Evolutionary conservation across 208 protist species (phyloP).

Genomic region (Leishmania major): DNA sequence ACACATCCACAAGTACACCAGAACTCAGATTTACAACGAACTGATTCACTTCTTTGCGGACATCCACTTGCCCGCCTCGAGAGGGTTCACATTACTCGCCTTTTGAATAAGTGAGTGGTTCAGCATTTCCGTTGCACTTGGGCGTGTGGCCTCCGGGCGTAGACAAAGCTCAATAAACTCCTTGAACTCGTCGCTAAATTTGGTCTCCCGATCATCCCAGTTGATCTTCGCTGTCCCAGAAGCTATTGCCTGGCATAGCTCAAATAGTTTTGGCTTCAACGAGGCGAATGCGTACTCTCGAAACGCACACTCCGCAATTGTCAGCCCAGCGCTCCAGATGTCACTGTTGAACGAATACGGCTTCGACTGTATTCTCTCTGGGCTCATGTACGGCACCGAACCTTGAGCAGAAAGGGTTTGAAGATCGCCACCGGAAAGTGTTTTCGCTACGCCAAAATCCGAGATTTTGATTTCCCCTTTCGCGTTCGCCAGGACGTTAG

Average conservation of each 20-base stretch:
- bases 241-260: slow-evolving; percentile 83
- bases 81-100: slow-evolving; percentile 54
- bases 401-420: slow-evolving; percentile 89
- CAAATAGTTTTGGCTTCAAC: slow-evolving; percentile 78
- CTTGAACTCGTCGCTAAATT: slow-evolving; percentile 71
- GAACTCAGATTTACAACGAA: not conserved
- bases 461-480: slow-evolving; percentile 96
- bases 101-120: slow-evolving; percentile 80
- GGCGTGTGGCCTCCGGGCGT: slow-evolving; percentile 48
- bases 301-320: slow-evolving; percentile 86
- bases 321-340: slow-evolving; percentile 93
- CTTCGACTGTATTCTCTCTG: slow-evolving; percentile 89
- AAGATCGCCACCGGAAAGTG: slow-evolving; percentile 71
- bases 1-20: not conserved
- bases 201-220: slow-evolving; percentile 47
- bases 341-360: slow-evolving; percentile 92
- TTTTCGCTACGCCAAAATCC: slow-evolving; percentile 96
- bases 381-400: slow-evolving; percentile 95
- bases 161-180: slow-evolving; percentile 85
- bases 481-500: slow-evolving; percentile 96
- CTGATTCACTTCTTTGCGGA: slow-evolving; percentile 13
- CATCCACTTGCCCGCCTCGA: slow-evolving; percentile 79
- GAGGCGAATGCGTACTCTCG: slow-evolving; percentile 85
- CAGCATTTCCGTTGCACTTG: slow-evolving; percentile 71
- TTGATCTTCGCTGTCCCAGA: slow-evolving; percentile 61